Evolutionary conservation across 257 asterid species (phyloP).

Genomic region (Solanum bulbocastanum): DNA sequence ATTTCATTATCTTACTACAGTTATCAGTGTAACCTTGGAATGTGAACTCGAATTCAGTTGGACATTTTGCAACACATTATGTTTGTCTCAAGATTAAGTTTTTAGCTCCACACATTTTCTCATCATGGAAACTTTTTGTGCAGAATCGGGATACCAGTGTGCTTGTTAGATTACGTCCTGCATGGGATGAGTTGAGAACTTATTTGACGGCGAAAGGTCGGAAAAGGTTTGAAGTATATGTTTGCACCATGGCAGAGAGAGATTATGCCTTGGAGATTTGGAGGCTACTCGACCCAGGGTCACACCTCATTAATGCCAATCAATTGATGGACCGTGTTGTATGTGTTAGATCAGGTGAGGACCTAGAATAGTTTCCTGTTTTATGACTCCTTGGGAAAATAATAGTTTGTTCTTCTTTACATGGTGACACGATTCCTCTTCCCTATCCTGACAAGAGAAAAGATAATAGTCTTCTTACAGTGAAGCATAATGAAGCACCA

Average conservation of each 20-base stretch:
- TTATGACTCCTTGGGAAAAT: neutral
- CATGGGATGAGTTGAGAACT: constrained; percentile 89
- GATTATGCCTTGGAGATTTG: constrained; percentile 99
- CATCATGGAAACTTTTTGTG: constrained; percentile 14
- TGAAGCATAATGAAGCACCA: neutral
- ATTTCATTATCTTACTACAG: neutral
- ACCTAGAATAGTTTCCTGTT: neutral
- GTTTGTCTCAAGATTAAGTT: neutral
- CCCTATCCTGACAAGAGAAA: neutral
- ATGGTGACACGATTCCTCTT: neutral
- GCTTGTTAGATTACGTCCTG: constrained; percentile 91
- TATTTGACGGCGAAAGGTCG: constrained; percentile 91
- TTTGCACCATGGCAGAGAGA: constrained; percentile 98
- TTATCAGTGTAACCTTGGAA: neutral
- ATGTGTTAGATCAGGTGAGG: constrained; percentile 80
- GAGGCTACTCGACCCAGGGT: constrained; percentile 96
- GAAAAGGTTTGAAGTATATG: constrained; percentile 93
- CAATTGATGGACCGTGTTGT: constrained; percentile 78
- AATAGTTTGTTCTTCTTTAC: neutral
- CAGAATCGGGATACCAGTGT: constrained; percentile 97
- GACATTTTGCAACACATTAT: neutral
- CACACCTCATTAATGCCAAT: constrained; percentile 54
- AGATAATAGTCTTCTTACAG: neutral
- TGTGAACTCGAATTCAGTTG: neutral
- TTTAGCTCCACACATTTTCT: neutral